phyloP scores from a whole-genome alignment of 75 land plant species.

The Isoetes taiwanensis region DNA sequence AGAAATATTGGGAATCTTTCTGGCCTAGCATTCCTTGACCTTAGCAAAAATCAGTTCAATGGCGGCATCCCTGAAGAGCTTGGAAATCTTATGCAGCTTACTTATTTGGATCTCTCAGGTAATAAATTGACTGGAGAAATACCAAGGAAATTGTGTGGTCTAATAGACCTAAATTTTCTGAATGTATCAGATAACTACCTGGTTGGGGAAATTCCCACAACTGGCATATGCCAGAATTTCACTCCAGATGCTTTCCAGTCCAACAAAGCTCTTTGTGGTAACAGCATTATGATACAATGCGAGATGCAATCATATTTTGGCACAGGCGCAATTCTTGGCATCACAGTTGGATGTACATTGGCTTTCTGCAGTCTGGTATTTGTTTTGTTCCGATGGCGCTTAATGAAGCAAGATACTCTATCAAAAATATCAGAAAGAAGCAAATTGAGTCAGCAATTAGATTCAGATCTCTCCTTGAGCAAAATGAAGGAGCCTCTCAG shows the following conservation, averaged over 20 bases:
- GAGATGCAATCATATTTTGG: conserved; percentile 13
- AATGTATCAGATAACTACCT: conserved; percentile 40
- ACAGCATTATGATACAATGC: conserved; percentile 1
- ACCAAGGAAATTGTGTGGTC: conserved; percentile 35
- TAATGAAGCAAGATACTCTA: conserved; percentile 8
- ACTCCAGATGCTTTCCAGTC: conserved; percentile 9
- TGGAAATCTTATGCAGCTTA: conserved; percentile 15
- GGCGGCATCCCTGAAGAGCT: conserved; percentile 14
- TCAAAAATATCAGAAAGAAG: not conserved
- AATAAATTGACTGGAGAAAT: conserved; percentile 35
- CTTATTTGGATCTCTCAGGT: conserved; percentile 21
- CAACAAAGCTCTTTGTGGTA: conserved; percentile 8
- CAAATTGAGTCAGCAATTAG: not conserved
- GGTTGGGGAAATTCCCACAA: conserved; percentile 40
- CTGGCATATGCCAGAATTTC: not conserved
- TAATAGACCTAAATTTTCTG: conserved; percentile 35
- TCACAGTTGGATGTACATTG: conserved; percentile 10
- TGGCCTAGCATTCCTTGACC: conserved; percentile 19
- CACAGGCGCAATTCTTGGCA: conserved; percentile 28
- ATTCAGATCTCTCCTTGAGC: not conserved
- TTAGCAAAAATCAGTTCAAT: conserved; percentile 11
- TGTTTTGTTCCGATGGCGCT: conserved; percentile 19
- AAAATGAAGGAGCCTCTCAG: conserved; percentile 25
- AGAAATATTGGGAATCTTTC: conserved; percentile 10
- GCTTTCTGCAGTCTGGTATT: conserved; percentile 9